A percentile compares a stretch with the other conserved stretches of the same genome.
These are phyloP conservation scores for Fusarium nelsonii DNA, from an alignment of 2,329 filamentous ascomycete species.

Conservation along the genomic window DNA sequence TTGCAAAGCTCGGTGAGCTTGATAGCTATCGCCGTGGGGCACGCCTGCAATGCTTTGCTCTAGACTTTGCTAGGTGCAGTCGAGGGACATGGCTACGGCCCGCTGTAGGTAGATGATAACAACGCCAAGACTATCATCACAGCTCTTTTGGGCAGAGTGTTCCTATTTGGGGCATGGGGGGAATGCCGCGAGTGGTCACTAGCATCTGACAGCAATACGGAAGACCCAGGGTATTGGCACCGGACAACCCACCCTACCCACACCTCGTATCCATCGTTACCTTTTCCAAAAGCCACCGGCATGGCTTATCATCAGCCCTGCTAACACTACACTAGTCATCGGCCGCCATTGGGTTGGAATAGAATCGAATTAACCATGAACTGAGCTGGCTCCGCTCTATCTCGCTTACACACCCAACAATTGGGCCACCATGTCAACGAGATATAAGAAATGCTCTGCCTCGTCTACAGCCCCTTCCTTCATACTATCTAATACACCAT, in stretches of 20 bases:
- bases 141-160: constrained; percentile 29
- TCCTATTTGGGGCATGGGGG: constrained; percentile 39
- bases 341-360: constrained; percentile 41
- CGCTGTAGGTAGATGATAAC: constrained; percentile 34
- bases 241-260: constrained; percentile 25
- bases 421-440: constrained; percentile 25
- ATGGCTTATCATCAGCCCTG: constrained; percentile 48
- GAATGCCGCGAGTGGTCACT: constrained; percentile 37
- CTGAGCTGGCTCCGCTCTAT: constrained; percentile 34
- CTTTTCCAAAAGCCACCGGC: constrained; percentile 44
- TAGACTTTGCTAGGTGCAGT: constrained; percentile 35
- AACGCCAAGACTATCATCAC: constrained; percentile 28
- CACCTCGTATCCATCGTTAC: constrained; percentile 49
- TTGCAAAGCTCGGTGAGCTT: constrained; percentile 28
- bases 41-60: constrained; percentile 31
- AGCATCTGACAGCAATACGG: constrained; percentile 45
- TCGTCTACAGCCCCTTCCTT: constrained; percentile 26
- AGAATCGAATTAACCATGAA: constrained; percentile 37
- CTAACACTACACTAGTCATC: constrained; percentile 21
- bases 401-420: constrained; percentile 40
- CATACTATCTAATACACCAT: constrained; percentile 42
- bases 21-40: constrained; percentile 35
- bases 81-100: constrained; percentile 24
- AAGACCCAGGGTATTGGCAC: constrained; percentile 38
- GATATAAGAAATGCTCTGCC: constrained; percentile 46